Percentiles rank a stretch among this genome's conserved stretches.
Evolutionary conservation across 805 yeast species (phyloP).

Genomic region (Wickerhamomyces chambardii): DNA sequence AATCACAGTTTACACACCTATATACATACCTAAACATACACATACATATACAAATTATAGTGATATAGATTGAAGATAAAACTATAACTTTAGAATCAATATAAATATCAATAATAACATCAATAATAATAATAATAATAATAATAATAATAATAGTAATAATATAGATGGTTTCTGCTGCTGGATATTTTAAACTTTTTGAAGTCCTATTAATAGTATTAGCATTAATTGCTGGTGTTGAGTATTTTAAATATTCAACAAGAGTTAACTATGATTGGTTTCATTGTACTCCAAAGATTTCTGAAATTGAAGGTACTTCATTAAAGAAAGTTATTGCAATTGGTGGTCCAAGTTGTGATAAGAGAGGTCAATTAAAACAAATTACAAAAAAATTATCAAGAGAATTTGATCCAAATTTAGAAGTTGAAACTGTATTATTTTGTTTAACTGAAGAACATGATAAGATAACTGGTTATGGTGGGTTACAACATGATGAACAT

Average conservation of each 20-base stretch:
- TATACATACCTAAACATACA: too few species aligned
- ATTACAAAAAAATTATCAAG: constrained; percentile 28
- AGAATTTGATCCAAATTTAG: constrained; percentile 26
- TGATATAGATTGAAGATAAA: too few species aligned
- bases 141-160: too few species aligned
- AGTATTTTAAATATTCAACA: constrained; percentile 32
- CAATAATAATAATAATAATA: too few species aligned
- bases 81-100: too few species aligned
- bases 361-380: constrained; percentile 31
- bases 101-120: too few species aligned
- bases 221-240: constrained; percentile 28
- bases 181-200: constrained; percentile 11
- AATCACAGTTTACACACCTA: too few species aligned
- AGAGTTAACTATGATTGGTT: constrained; percentile 33
- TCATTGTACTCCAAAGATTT: constrained; percentile 29
- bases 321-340: constrained; percentile 23
- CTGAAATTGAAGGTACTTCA: constrained; percentile 13
- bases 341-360: constrained; percentile 36
- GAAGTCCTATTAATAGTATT: constrained; percentile 20
- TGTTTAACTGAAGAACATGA: constrained; percentile 25
- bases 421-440: constrained; percentile 20
- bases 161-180: too few species aligned
- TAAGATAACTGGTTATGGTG: constrained; percentile 13
- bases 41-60: too few species aligned
- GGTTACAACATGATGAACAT: constrained; percentile 7